phyloP scores from a whole-genome alignment of 2,329 filamentous ascomycete species.

The Cercospora citrullina region DNA sequence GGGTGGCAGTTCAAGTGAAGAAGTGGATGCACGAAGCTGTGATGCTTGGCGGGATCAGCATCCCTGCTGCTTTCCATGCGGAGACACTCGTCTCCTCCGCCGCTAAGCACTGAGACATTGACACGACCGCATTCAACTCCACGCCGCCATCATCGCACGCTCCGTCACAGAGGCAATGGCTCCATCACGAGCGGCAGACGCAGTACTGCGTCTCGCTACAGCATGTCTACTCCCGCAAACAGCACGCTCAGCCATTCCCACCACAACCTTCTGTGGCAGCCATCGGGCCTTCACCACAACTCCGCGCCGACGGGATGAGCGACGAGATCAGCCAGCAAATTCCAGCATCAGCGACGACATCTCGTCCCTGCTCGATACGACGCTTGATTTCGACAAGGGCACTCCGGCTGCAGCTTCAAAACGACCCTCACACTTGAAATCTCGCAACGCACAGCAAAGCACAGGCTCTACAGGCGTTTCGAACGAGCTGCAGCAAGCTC shows the following conservation, averaged over 20 bases:
- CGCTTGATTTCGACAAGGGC: conserved; percentile 35
- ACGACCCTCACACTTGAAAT: conserved; percentile 35
- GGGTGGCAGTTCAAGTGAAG: background rate
- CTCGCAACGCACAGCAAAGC: conserved; percentile 28
- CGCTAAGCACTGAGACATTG: background rate
- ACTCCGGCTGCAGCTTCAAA: conserved; percentile 27
- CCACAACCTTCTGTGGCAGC: conserved; percentile 18
- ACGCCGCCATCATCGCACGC: background rate
- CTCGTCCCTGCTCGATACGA: conserved; percentile 33
- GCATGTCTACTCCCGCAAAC: conserved; percentile 21
- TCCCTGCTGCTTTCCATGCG: background rate
- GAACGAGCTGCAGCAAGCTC: conserved; percentile 13
- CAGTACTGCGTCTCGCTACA: conserved; percentile 29
- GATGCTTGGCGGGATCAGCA: conserved; percentile 8
- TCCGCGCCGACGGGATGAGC: conserved; percentile 17
- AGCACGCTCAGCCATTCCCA: conserved; percentile 15
- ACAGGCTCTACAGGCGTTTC: conserved; percentile 19
- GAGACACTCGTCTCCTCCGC: conserved; percentile 5
- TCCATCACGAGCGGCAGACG: conserved; percentile 16
- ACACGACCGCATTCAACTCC: background rate
- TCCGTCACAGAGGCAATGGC: background rate
- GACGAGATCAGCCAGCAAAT: background rate
- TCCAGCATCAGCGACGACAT: conserved; percentile 24
- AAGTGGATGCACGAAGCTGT: conserved; percentile 2
- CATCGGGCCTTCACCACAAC: conserved; percentile 29